Evolutionary conservation across 192 early-diverging fungal species (phyloP).

Genomic region (Coemansia sp.): DNA sequence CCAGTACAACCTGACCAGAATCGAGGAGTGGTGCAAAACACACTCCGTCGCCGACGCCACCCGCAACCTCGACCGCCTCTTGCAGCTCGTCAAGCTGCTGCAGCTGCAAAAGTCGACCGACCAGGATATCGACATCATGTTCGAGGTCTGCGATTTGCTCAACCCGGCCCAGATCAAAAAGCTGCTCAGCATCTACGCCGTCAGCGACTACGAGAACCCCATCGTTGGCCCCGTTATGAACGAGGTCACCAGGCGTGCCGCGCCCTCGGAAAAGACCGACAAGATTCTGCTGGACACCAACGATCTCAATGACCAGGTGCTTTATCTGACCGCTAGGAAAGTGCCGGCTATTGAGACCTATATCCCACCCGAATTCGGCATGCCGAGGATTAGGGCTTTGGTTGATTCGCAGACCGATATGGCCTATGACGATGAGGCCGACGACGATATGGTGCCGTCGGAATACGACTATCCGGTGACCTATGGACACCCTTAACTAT

Average conservation of each 20-base stretch:
- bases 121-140: constrained; percentile 96
- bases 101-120: constrained; percentile 69
- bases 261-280: constrained; percentile 86
- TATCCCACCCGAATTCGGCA: constrained; percentile 64
- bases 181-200: constrained; percentile 90
- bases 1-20: constrained; percentile 95
- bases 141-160: constrained; percentile 96
- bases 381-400: constrained; percentile 45
- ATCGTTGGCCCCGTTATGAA: constrained; percentile 86
- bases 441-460: constrained; percentile 6
- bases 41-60: constrained; percentile 88
- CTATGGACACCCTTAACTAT: background rate
- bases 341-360: constrained; percentile 72
- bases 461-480: constrained; percentile 13
- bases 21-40: constrained; percentile 99
- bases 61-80: constrained; percentile 88
- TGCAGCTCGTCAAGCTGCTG: constrained; percentile 83
- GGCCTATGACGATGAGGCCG: constrained; percentile 40
- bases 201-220: constrained; percentile 93
- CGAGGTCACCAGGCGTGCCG: constrained; percentile 81
- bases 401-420: constrained; percentile 52
- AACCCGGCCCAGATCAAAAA: constrained; percentile 98
- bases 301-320: constrained; percentile 57
- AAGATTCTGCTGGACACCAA: constrained; percentile 83
- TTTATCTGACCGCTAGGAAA: constrained; percentile 62